Conservation (phyloP, 768 basidiomycete species). For the Suillus hirtellus region DNA sequence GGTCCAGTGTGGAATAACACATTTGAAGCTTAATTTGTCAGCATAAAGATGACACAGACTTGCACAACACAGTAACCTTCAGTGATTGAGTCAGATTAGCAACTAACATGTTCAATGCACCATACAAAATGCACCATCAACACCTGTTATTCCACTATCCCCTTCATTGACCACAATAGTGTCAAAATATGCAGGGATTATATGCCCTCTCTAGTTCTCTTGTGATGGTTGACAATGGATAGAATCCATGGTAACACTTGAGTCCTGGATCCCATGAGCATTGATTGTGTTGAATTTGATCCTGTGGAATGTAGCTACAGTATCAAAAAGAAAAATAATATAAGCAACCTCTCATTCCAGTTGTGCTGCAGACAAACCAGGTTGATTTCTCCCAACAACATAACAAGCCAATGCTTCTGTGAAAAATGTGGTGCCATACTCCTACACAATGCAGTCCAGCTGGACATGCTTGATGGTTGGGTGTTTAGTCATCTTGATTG, state of each 20-base stretch:
- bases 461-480: constrained; percentile 25
- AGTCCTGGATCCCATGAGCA: neutral
- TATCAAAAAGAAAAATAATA: neutral
- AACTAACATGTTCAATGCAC: too few relatives aligned
- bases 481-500: constrained; percentile 27
- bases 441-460: constrained; percentile 17
- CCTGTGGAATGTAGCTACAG: neutral
- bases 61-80: too few relatives aligned
- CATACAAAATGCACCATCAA: too few relatives aligned
- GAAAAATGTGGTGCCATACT: constrained; percentile 26
- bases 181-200: neutral
- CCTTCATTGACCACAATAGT: too few relatives aligned
- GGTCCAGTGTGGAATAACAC: neutral
- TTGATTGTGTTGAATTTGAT: neutral
- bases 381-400: neutral
- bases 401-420: constrained; percentile 6
- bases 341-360: neutral
- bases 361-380: neutral
- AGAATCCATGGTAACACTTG: neutral
- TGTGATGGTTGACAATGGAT: neutral
- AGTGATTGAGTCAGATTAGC: too few relatives aligned
- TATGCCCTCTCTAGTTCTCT: neutral
- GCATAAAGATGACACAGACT: neutral
- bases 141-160: too few relatives aligned
- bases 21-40: neutral